Base-by-base conservation (phyloP, 2,329 filamentous ascomycete species). In the Ceratocystis destructans region DNA sequence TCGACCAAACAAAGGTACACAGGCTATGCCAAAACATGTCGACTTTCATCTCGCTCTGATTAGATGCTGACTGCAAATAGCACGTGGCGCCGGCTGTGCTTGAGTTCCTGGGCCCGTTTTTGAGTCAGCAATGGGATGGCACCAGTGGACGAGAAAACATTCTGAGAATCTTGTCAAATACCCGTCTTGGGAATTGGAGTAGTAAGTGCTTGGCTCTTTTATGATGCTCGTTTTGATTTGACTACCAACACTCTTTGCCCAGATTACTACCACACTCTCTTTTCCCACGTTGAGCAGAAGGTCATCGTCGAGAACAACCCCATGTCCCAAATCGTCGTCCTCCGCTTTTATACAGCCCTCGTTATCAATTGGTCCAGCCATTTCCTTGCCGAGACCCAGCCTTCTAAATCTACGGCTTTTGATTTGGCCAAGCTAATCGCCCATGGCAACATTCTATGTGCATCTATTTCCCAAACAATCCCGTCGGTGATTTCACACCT, bases 321-420 rank as follows among this genome's bases (percentile, higher is more conserved):
- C 0, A 71, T 77, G 5, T 83, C 85, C 0, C 86, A 86, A 70
- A 72, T 82, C 0, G 77, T 77, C 1, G 76, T 95, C 1, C 79
- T 94, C 2, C 74, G 74, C 1, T 85, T 90, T 69, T 94, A 93
- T 74, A 85, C 82, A 1, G 74, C 75, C 10, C 76, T 95, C 5
- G 79, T 93, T 59, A 81, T 79, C 10, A 81, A 84, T 67, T 87
- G 84, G 84, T 77, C 76, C 5, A 72, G 77, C 8, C 69, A 74
- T 2, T 73, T 85, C 57, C 74, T 77, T 22, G 76, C 80, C 0
- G 72, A 72, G 2, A 73, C 77, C 1, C 61, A 72, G 3, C 71
- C 77, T 12, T 75, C 76, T 1, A 57, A 71, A 1, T 72, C 76
- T 25, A 75, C 76, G 3, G 74, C 76, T 17, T 67, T 72, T 5